These are phyloP conservation scores for Biscutella laevigata DNA, from an alignment of 441 rosid species.

Conservation along the genomic window DNA sequence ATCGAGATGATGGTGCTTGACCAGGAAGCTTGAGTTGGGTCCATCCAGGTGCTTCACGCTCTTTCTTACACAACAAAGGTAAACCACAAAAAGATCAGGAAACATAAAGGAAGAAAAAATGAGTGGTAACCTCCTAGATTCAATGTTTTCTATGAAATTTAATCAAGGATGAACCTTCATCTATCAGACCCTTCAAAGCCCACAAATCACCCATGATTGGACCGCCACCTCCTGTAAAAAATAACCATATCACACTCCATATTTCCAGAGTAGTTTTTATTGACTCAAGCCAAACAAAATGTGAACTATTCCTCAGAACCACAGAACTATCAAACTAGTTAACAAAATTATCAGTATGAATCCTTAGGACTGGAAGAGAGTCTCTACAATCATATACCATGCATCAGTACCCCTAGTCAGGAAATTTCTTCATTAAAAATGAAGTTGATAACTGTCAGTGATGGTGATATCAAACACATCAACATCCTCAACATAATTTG, in stretches of 20 bases:
- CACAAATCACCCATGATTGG: conserved; percentile 99
- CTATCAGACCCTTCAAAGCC: conserved; percentile 96
- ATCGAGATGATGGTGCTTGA: conserved; percentile 90
- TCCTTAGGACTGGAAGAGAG: not conserved
- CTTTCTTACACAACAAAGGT: conserved; percentile 78
- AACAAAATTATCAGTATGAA: no score
- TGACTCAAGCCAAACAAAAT: not conserved
- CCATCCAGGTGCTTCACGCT: conserved; percentile 96
- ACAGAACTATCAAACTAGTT: no score
- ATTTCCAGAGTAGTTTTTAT: not conserved
- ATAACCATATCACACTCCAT: conserved; percentile 4
- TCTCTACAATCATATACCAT: conserved; percentile 1
- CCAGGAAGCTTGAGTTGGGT: conserved; percentile 99
- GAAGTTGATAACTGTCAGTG: not conserved
- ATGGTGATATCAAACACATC: not conserved
- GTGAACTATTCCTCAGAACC: no score
- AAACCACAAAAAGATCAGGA: conserved; percentile 25
- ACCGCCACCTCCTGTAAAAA: conserved; percentile 84
- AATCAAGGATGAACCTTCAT: conserved; percentile 66
- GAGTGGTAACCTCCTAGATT: not conserved
- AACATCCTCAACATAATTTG: not conserved
- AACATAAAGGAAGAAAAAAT: not conserved
- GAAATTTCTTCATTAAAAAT: not conserved
- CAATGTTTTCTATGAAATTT: not conserved
- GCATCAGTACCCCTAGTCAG: not conserved